Base-by-base conservation (phyloP, 768 basidiomycete genomes). In the Boletus bicolor region DNA sequence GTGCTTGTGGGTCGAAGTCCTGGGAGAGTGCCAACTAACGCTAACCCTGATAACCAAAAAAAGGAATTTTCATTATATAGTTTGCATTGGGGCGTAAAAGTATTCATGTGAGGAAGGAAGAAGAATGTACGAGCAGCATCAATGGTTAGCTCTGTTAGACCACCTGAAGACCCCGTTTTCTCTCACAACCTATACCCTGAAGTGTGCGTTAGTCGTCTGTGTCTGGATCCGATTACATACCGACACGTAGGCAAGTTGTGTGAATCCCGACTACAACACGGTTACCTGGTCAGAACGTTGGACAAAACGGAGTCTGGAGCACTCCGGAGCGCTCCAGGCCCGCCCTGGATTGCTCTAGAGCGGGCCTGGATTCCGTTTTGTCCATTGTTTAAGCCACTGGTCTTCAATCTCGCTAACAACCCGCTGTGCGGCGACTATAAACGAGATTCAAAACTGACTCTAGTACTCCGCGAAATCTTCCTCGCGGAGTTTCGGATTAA, bases 401-500 rank as follows among this genome's bases (percentile, higher is more conserved):
- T 28, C 28, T 28, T 28, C 28, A 28, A 28, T 28, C 28, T 28
- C 6, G 28, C 28, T 28, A 28, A 19, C 5, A n/a, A 19, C 19
- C 43, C 49, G n/a, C 9, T 47, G 28, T 19, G 12, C 14, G 42
- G 14, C 7, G 24, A 26, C 26, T 14, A n/a, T 42, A 17, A 15
- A 19, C 28, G n/a, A 30, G 32, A 7, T 2, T 15, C 17, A 15
- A 26, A 24, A 49, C 38, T 44, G 39, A n/a, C 48, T n/a, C 56
- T 30, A 24, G 21, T 24, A 66, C 66, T 66, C 64, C 64, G 64
- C 64, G 65, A 57, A n/a, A 41, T 30, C 6, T 30, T 5, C 38
- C 44, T 68, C 66, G 66, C 66, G 66, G 66, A 67, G 66, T 67
- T 68, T 56, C 35, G 56, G 54, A 51, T 44, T 43, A 42, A 53